Conservation (phyloP, 768 basidiomycete genomes). For the Auriscalpium orientale region DNA sequence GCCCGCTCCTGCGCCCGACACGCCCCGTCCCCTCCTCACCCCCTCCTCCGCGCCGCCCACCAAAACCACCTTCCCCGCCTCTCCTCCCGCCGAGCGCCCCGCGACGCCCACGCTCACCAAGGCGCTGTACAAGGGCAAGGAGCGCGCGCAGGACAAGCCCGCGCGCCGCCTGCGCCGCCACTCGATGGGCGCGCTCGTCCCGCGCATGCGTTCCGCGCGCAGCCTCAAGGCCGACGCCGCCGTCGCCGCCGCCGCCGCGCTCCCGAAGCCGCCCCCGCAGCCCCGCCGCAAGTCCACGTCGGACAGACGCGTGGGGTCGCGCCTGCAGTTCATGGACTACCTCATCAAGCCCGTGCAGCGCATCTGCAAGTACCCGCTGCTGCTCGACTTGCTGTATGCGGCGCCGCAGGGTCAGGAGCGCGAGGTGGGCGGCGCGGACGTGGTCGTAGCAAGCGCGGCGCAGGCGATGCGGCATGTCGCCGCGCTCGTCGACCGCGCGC, state of each 20-base stretch:
- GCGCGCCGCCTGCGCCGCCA: neutral
- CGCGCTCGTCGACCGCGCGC: slow-evolving; percentile 13
- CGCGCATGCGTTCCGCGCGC: slow-evolving; percentile 1
- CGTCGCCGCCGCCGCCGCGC: too few species aligned
- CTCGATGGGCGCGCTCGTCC: neutral
- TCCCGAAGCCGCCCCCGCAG: too few species aligned
- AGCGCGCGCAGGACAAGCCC: neutral
- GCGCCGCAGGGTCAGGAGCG: neutral
- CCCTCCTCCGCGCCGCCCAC: neutral
- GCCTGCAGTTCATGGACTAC: slow-evolving; percentile 72
- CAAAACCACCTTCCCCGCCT: neutral
- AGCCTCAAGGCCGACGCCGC: slow-evolving; percentile 2
- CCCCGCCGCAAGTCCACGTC: too few species aligned
- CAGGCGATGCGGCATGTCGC: slow-evolving; percentile 12
- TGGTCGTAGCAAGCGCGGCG: slow-evolving; percentile 6
- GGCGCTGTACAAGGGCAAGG: neutral
- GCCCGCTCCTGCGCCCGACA: neutral
- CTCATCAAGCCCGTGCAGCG: slow-evolving; percentile 97
- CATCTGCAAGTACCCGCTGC: slow-evolving; percentile 90
- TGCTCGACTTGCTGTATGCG: slow-evolving; percentile 62
- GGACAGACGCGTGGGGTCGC: too few species aligned
- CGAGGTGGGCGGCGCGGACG: neutral
- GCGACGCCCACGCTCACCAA: neutral
- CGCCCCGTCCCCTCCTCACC: neutral
- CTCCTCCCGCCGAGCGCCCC: neutral